Percentiles rank a stretch among this genome's conserved stretches.
Conservation (phyloP, 176 grass and related monocot species). For the Musa beccarii region DNA sequence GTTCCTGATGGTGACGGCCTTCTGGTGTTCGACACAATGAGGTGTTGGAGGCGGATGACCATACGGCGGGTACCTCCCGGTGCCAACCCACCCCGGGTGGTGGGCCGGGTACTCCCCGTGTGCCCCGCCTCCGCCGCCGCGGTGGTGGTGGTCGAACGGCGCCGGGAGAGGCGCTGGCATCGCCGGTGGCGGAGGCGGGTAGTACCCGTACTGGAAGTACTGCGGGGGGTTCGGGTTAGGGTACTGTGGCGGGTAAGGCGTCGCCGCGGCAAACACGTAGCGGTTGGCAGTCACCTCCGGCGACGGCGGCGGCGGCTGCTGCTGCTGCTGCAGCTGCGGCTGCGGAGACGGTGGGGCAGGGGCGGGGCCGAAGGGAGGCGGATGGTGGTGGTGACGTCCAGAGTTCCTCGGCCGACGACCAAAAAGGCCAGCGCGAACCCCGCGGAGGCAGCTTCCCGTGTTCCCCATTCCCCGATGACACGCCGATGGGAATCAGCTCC, state of each 20-base stretch:
- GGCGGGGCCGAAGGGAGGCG: background rate
- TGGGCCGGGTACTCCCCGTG: conserved; percentile 23
- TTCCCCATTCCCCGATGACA: conserved; percentile 28
- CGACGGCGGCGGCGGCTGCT: conserved; percentile 1
- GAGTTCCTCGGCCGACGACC: conserved; percentile 8
- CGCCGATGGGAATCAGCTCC: background rate
- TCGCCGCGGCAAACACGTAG: conserved; percentile 90
- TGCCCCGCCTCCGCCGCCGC: conserved; percentile 15
- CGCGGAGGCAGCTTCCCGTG: conserved; percentile 21
- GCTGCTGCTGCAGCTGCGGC: conserved; percentile 1
- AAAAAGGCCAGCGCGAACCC: background rate
- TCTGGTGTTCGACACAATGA: conserved; percentile 32
- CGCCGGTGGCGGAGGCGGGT: conserved; percentile 51
- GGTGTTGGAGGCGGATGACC: conserved; percentile 7
- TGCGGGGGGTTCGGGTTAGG: conserved; percentile 67
- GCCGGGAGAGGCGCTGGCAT: conserved; percentile 62
- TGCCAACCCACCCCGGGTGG: conserved; percentile 12
- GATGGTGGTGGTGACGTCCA: conserved; percentile 4
- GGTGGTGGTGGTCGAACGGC: conserved; percentile 75
- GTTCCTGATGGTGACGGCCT: conserved; percentile 31
- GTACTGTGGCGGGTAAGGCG: conserved; percentile 76
- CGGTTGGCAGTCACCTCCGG: conserved; percentile 35
- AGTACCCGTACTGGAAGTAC: conserved; percentile 70
- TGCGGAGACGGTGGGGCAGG: conserved; percentile 19
- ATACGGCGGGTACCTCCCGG: background rate